Evolutionary conservation across 345 rosid genomes (phyloP), one percentile per base, ranked within the genome.

Genomic region (Bruguiera gymnorhiza): DNA sequence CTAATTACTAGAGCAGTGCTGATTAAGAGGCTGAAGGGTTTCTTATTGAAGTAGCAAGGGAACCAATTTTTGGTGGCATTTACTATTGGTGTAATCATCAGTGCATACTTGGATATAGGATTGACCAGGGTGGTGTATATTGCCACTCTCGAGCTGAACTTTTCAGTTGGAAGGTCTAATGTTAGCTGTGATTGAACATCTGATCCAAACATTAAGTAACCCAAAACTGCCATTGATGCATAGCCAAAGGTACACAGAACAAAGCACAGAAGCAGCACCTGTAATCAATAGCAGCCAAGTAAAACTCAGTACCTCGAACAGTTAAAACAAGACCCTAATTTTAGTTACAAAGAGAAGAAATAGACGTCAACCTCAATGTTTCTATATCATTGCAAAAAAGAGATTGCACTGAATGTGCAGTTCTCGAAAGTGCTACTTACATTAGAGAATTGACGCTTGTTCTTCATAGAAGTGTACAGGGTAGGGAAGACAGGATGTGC

Each of bases 401-500:
- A 54, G 21, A 2, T 54, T 6, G 0, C 21, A 20, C 58, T 54
- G 58, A 20, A 21, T 20, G 27, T 26, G 11, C 16, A 54, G 30
- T 7, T 18, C 18, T 29, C 20, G 16, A 16, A 15, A 32, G 15
- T 15, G 60, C 18, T 62, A 72, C 96, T 91, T 83, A 91, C 98
- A 55, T 80, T 76, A 21, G 95, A 81, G 84, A 91, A 93, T 56
- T 91, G 97, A 18, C 75, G 89, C 70, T 86, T 93, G 71, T 84
- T 89, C 70, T 80, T 86, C 92, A 91, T 89, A 27, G 95, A 89
- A 72, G 77, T 85, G 80, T 93, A 93, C 3, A 93, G 81, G 10
- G 91, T 88, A 5, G 98, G 98, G 65, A 91, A 93, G 52, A 93
- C 94, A 0, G 98, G 98, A 75, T 93, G 98, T 1, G 96, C 97